A percentile compares a stretch with the other conserved stretches of the same genome.
These are phyloP conservation scores for Eucalyptus curtisii DNA, from an alignment of 345 rosid genomes.

Conservation along the genomic window DNA sequence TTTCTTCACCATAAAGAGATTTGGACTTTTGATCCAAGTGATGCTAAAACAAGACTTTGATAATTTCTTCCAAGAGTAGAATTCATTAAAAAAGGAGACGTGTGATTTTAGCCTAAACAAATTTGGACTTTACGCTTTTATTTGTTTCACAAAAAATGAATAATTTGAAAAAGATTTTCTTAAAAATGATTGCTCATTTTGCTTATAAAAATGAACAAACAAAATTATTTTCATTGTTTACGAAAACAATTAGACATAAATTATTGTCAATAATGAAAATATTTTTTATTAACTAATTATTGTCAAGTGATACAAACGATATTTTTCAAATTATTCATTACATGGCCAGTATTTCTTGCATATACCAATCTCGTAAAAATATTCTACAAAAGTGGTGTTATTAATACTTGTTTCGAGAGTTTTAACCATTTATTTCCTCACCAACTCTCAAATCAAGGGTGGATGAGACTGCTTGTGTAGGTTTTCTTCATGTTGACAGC, in stretches of 20 bases:
- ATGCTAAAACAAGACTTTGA: not conserved
- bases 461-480: not conserved
- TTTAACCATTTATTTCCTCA: not conserved
- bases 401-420: not conserved
- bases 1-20: not conserved
- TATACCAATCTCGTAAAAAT: not conserved
- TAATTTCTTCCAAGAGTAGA: not conserved
- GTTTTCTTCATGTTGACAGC: not conserved
- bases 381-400: not conserved
- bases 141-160: not conserved
- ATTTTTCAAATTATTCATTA: too few species aligned
- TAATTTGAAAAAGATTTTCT: too few species aligned
- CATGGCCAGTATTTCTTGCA: not conserved
- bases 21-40: not conserved
- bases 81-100: not conserved
- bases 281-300: too few species aligned
- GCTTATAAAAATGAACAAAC: too few species aligned
- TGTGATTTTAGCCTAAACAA: not conserved
- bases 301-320: too few species aligned
- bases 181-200: not conserved
- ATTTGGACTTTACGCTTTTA: not conserved
- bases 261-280: too few species aligned
- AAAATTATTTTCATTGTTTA: too few species aligned
- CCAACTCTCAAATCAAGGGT: not conserved
- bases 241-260: too few species aligned